phyloP scores from a whole-genome alignment of 352 stramenopile genomes.

The Phytophthora ramorum region DNA sequence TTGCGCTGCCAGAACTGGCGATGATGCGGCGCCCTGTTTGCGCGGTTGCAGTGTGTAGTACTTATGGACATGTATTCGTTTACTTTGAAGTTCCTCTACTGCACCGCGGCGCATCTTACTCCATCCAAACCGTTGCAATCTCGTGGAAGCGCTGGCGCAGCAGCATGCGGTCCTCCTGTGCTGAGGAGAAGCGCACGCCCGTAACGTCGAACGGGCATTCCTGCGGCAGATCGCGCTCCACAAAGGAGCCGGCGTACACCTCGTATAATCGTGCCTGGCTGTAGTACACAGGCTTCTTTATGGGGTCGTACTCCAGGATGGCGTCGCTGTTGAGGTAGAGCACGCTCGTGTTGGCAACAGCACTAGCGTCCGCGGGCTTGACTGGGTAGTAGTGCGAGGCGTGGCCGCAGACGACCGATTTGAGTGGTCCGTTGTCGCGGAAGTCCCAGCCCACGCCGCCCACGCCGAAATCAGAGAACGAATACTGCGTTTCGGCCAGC shows the following conservation, averaged over 20 bases:
- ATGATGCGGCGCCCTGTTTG: slow-evolving; percentile 6
- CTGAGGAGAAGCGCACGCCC: slow-evolving; percentile 41
- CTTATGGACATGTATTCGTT: slow-evolving; percentile 14
- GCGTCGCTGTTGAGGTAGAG: slow-evolving; percentile 80
- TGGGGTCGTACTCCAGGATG: slow-evolving; percentile 53
- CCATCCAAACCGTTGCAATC: slow-evolving; percentile 41
- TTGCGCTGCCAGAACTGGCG: slow-evolving; percentile 7
- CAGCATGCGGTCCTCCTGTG: slow-evolving; percentile 48
- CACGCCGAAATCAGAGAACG: slow-evolving; percentile 72
- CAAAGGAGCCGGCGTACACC: slow-evolving; percentile 58
- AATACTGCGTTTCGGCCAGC: slow-evolving; percentile 71
- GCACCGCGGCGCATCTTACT: slow-evolving; percentile 8
- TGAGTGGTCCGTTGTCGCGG: slow-evolving; percentile 34
- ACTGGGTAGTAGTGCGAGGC: slow-evolving; percentile 67
- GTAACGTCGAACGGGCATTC: slow-evolving; percentile 69
- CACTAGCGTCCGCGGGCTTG: slow-evolving; percentile 19
- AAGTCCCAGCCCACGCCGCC: slow-evolving; percentile 57
- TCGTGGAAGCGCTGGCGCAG: slow-evolving; percentile 57
- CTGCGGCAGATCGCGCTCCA: slow-evolving; percentile 46
- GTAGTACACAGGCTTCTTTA: slow-evolving; percentile 57
- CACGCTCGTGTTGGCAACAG: slow-evolving; percentile 30
- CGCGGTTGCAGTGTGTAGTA: neutral
- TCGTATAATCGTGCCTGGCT: slow-evolving; percentile 53
- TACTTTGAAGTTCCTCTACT: neutral
- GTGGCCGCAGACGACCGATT: slow-evolving; percentile 60